A percentile compares a stretch with the other conserved stretches of the same genome.
These are phyloP conservation scores for Globisporangium acanthophoron DNA, from an alignment of 352 stramenopile species.

Conservation along the genomic window DNA sequence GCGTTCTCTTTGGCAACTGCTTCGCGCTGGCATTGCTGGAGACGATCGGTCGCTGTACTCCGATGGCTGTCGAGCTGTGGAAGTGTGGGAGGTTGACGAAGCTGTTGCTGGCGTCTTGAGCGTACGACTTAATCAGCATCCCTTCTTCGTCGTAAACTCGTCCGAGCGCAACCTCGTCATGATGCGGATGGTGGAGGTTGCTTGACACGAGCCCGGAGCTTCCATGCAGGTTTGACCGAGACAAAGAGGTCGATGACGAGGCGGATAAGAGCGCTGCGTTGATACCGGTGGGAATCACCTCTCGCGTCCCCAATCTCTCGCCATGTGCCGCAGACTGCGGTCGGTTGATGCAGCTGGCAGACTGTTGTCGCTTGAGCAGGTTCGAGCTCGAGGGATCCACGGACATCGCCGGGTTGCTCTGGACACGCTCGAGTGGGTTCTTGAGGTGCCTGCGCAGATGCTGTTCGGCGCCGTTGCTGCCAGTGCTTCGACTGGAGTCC, in stretches of 20 bases:
- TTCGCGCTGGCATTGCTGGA: background rate
- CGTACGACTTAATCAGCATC: constrained; percentile 9
- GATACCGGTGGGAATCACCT: constrained; percentile 5
- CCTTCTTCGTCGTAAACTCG: constrained; percentile 12
- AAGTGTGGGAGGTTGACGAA: background rate
- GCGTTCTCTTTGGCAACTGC: background rate
- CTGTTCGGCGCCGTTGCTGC: constrained; percentile 3
- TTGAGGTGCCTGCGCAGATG: constrained; percentile 48
- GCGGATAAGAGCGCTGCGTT: background rate
- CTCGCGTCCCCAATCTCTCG: background rate
- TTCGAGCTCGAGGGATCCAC: background rate
- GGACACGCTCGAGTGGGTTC: constrained; percentile 54
- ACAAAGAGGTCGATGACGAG: background rate
- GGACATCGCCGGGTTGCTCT: constrained; percentile 10
- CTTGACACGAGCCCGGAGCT: background rate
- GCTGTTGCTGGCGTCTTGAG: background rate
- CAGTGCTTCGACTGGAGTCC: constrained; percentile 8
- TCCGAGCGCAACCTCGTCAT: background rate
- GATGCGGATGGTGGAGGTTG: background rate
- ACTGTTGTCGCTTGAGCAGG: constrained; percentile 7
- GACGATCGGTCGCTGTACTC: background rate
- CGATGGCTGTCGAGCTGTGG: constrained; percentile 1
- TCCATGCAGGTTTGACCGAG: constrained; percentile 2
- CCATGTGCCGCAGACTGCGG: background rate
- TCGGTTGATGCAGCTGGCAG: background rate